Evolutionary conservation across 768 basidiomycete genomes (phyloP).

Genomic region (Lentinula edodes): DNA sequence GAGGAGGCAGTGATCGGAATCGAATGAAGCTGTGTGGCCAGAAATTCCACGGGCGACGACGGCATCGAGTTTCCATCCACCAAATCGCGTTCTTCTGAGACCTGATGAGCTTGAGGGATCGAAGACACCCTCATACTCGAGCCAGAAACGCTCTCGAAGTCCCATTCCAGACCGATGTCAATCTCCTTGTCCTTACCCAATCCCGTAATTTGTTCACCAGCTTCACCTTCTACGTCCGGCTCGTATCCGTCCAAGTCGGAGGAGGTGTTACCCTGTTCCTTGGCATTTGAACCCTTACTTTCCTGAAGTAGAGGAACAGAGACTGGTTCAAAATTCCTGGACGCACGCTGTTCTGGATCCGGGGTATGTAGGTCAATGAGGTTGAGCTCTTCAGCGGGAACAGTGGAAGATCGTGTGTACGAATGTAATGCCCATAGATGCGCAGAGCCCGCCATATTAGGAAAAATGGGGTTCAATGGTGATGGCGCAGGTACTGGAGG

Average conservation of each 20-base stretch:
- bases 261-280: neutral
- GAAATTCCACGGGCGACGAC: neutral
- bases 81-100: neutral
- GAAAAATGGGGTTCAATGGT: neutral
- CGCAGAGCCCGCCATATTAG: neutral
- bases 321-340: neutral
- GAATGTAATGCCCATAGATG: neutral
- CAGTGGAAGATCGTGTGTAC: neutral
- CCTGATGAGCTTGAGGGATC: neutral
- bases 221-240: neutral
- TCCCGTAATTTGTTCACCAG: neutral
- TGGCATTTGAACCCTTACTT: neutral
- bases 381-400: neutral
- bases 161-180: slow-evolving; percentile 4
- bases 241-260: neutral
- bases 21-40: neutral
- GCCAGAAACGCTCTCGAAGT: slow-evolving; percentile 1
- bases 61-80: neutral
- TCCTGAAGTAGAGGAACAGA: neutral
- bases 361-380: slow-evolving; percentile 5
- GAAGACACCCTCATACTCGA: neutral
- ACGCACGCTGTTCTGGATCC: neutral
- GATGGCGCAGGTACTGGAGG: neutral
- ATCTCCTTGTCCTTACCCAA: neutral
- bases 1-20: neutral